Conservation (phyloP, 2,329 filamentous ascomycete species). For the Pyrenochaeta sp. region DNA sequence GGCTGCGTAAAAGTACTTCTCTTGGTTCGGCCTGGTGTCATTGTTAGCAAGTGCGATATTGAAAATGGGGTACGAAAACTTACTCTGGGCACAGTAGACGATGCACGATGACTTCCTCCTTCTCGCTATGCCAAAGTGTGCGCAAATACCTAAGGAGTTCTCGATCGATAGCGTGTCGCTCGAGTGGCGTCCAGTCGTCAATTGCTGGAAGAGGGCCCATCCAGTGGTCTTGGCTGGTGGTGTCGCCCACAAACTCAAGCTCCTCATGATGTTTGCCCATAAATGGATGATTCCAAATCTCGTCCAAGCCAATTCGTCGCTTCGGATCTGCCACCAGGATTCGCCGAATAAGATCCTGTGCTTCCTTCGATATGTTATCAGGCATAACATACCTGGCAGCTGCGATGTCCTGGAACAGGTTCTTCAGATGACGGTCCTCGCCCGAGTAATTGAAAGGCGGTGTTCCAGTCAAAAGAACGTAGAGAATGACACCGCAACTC, state of each 20-base stretch:
- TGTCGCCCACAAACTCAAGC: conserved; percentile 70
- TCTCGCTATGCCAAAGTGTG: conserved; percentile 88
- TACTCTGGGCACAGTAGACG: conserved; percentile 65
- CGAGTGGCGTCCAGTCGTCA: conserved; percentile 68
- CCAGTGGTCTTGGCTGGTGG: conserved; percentile 58
- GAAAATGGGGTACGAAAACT: conserved; percentile 15
- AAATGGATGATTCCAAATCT: conserved; percentile 89
- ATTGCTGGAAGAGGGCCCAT: conserved; percentile 64
- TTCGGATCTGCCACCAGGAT: conserved; percentile 83
- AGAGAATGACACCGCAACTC: conserved; percentile 94
- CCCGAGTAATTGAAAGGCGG: conserved; percentile 74
- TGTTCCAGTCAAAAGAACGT: conserved; percentile 81
- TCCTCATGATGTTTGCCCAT: conserved; percentile 78
- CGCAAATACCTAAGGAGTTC: conserved; percentile 86
- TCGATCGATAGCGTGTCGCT: conserved; percentile 73
- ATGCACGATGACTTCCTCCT: conserved; percentile 73
- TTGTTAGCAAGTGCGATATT: conserved; percentile 1
- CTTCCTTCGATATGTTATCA: conserved; percentile 66
- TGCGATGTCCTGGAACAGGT: conserved; percentile 67
- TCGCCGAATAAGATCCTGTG: conserved; percentile 76
- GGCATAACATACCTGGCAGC: conserved; percentile 59
- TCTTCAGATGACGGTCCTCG: conserved; percentile 61
- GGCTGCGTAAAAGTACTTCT: conserved; percentile 91
- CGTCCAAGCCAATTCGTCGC: conserved; percentile 77
- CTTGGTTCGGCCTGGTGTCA: conserved; percentile 75